Evolutionary conservation across 768 basidiomycete genomes (phyloP).

Genomic region (Pulveroboletus ravenelii): DNA sequence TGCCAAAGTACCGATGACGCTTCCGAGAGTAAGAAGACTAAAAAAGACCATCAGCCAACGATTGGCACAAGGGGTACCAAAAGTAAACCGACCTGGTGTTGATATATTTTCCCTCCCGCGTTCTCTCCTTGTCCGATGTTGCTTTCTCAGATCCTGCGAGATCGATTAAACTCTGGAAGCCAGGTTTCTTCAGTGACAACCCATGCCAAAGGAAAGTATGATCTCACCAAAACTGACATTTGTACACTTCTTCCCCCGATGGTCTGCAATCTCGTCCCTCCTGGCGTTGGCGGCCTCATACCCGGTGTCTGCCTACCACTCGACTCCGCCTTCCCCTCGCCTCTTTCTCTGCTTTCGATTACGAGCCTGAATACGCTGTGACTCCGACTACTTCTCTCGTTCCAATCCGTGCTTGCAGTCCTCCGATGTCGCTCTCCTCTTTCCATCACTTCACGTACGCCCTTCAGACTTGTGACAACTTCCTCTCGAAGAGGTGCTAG

Average conservation of each 20-base stretch:
- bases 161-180: constrained; percentile 79
- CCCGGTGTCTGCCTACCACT: constrained; percentile 53
- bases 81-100: constrained; percentile 65
- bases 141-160: constrained; percentile 96
- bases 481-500: constrained; percentile 83
- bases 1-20: constrained; percentile 86
- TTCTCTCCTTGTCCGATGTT: constrained; percentile 91
- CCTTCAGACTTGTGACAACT: constrained; percentile 86
- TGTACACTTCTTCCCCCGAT: constrained; percentile 77
- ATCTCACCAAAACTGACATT: constrained; percentile 63
- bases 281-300: constrained; percentile 44
- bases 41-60: not conserved
- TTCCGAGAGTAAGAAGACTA: constrained; percentile 87
- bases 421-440: constrained; percentile 83
- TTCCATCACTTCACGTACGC: constrained; percentile 79
- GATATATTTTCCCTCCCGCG: constrained; percentile 95
- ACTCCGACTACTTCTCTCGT: constrained; percentile 89
- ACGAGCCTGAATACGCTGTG: constrained; percentile 94
- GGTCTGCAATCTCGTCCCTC: constrained; percentile 65
- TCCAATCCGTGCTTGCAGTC: constrained; percentile 99
- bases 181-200: not conserved
- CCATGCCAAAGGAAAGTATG: not conserved
- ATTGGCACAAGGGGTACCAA: no score
- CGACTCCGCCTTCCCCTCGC: constrained; percentile 39
- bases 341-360: constrained; percentile 78